Percentiles rank a stretch among this genome's conserved stretches.
Conservation (phyloP, 768 basidiomycete species). For the Boletus tylopilopsis region DNA sequence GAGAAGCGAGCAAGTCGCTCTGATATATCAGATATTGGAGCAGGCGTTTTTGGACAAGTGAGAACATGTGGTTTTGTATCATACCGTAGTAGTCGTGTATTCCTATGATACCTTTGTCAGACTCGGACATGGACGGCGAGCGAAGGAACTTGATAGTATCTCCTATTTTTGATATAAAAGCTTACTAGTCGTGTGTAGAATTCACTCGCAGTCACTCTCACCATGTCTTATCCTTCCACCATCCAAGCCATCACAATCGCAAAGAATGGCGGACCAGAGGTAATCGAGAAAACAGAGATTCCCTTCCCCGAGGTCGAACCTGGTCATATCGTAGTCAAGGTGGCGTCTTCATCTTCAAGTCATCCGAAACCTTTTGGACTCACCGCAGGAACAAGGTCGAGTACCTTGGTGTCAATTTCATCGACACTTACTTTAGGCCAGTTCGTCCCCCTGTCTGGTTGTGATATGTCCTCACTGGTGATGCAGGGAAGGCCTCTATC, state of each 20-base stretch:
- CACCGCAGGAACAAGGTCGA: constrained; percentile 45
- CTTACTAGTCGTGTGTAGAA: too few species aligned
- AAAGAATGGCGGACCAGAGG: constrained; percentile 73
- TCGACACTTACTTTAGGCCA: constrained; percentile 78
- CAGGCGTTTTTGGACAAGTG: constrained; percentile 21
- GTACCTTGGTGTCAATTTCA: constrained; percentile 83
- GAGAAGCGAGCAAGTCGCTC: constrained; percentile 55
- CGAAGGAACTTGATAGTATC: too few species aligned
- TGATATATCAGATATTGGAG: constrained; percentile 61
- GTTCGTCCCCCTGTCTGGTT: constrained; percentile 3
- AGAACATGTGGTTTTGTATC: background rate
- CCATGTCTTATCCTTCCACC: constrained; percentile 55
- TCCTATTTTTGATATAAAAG: too few species aligned
- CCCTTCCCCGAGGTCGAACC: constrained; percentile 64
- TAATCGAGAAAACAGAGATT: constrained; percentile 62
- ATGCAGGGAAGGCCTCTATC: constrained; percentile 61
- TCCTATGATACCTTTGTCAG: too few species aligned
- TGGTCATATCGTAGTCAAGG: constrained; percentile 51
- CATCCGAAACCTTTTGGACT: too few species aligned
- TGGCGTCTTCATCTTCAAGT: constrained; percentile 9
- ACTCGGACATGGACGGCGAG: too few species aligned
- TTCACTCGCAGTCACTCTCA: constrained; percentile 18
- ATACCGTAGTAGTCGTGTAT: too few species aligned
- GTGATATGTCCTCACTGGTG: background rate
- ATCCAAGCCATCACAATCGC: constrained; percentile 71